Evolutionary conservation across 305 asterid genomes (phyloP), one percentile per base, ranked within the genome.

Genomic region (Fraxinus velutina): DNA sequence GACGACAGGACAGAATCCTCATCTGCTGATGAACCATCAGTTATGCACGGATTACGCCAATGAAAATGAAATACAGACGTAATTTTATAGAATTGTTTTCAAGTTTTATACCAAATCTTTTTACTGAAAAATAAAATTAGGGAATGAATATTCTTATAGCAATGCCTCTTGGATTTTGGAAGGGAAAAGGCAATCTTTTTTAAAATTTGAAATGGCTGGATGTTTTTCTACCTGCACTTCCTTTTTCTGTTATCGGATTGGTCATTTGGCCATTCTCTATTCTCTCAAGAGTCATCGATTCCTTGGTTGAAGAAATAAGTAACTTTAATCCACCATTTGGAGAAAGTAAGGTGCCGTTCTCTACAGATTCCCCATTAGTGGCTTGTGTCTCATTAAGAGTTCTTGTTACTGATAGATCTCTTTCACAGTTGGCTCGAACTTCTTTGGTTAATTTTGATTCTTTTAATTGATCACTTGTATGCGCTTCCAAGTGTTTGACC

Each of bases 321-420:
- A 89, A 19, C 84, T 84, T 88, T 64, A 85, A 70, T 74, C 89
- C 95, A 85, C 81, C 93, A 66, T 86, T 82, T 77, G 82, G 85
- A 50, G 90, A 44, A 78, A 82, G 84, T 60, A 86, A 78, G 80
- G 79, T 42, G 32, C 78, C 55, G 82, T 80, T 80, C 77, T 83
- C 85, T 34, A 82, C 77, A 81, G 80, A 60, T 33, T 80, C 89
- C 34, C 78, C 93, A 33, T 78, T 78, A 68, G 79, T 39, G 80
- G 83, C 84, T 68, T 85, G 88, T 86, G 83, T 81, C 66, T 15
- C 71, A 57, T 81, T 79, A 36, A 82, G 80, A 82, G 79, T 78
- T 78, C 74, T 64, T 22, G 79, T 76, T 7, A 77, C 80, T 29
- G 80, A 70, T 27, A 72, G 78, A 79, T 84, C 50, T 73, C 52